Evolutionary conservation across 1,139 yeast species (phyloP).

Genomic region (Diutina ranongensis): DNA sequence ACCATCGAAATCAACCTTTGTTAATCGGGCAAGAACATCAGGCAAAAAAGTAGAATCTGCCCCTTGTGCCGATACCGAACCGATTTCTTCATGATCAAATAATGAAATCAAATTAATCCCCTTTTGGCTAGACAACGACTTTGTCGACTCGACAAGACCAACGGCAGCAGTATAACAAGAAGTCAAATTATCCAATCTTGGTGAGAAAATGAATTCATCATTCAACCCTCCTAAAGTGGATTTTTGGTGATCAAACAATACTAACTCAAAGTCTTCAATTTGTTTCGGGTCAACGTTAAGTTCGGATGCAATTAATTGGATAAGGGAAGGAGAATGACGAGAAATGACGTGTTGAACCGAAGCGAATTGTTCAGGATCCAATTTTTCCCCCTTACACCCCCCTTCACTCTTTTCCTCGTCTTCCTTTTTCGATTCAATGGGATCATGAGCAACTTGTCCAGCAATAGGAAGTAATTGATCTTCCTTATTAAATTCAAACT

Average conservation of each 20-base stretch:
- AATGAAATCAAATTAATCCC: slow-evolving; percentile 66
- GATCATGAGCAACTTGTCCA: slow-evolving; percentile 42
- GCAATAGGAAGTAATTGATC: slow-evolving; percentile 80
- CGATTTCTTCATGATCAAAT: slow-evolving; percentile 94
- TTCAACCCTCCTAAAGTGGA: slow-evolving; percentile 79
- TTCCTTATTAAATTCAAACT: slow-evolving; percentile 86
- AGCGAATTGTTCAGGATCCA: slow-evolving; percentile 44
- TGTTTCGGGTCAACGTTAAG: slow-evolving; percentile 34
- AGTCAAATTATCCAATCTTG: slow-evolving; percentile 85
- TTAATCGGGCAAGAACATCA: slow-evolving; percentile 58
- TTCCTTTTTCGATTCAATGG: slow-evolving; percentile 13
- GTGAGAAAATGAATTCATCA: slow-evolving; percentile 85
- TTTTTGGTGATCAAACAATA: slow-evolving; percentile 78
- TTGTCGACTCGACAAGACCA: slow-evolving; percentile 37
- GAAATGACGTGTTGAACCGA: slow-evolving; percentile 55
- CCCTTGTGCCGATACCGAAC: slow-evolving; percentile 90
- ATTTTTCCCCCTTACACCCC: slow-evolving; percentile 34
- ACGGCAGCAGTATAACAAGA: slow-evolving; percentile 73
- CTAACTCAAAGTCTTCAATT: slow-evolving; percentile 83
- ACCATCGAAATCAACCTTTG: slow-evolving; percentile 24
- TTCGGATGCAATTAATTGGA: slow-evolving; percentile 60
- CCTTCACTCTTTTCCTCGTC: slow-evolving; percentile 17
- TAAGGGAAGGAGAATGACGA: slow-evolving; percentile 66
- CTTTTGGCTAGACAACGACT: slow-evolving; percentile 27
- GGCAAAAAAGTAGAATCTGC: slow-evolving; percentile 89